Evolutionary conservation across 1,284 basidiomycete genomes (phyloP).

Genomic region (Ustilago bromivora): DNA sequence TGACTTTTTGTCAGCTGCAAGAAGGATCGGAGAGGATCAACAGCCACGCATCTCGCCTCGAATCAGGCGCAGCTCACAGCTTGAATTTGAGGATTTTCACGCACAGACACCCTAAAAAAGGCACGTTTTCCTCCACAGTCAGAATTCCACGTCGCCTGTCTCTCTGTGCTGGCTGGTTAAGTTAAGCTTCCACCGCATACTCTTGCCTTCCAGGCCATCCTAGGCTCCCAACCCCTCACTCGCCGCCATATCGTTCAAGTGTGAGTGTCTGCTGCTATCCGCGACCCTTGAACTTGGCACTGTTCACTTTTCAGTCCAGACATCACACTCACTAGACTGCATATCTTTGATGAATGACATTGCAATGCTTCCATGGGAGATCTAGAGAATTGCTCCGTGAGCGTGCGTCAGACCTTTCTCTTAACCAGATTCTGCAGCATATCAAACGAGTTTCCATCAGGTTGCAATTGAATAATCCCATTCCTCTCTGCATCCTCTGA

Average conservation of each 20-base stretch:
- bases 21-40: conserved; percentile 1
- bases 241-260: neutral
- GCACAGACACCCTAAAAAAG: conserved; percentile 4
- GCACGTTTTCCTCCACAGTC: conserved; percentile 22
- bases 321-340: neutral
- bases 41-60: neutral
- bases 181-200: conserved; percentile 27
- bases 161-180: conserved; percentile 4
- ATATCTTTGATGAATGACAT: neutral
- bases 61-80: neutral
- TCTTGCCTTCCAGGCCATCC: conserved; percentile 37
- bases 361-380: neutral
- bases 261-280: too few species aligned
- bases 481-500: conserved; percentile 18
- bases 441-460: conserved; percentile 97
- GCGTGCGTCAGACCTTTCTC: conserved; percentile 72
- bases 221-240: conserved; percentile 1
- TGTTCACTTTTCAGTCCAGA: neutral
- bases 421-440: conserved; percentile 90
- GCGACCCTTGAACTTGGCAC: too few species aligned
- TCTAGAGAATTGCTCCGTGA: neutral
- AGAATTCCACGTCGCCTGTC: conserved; percentile 5
- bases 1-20: neutral
- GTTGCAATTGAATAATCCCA: conserved; percentile 77
- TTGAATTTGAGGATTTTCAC: conserved; percentile 7